These are phyloP conservation scores for Coelastrella sp. DNA, from an alignment of 139 green algal genomes.

Conservation along the genomic window DNA sequence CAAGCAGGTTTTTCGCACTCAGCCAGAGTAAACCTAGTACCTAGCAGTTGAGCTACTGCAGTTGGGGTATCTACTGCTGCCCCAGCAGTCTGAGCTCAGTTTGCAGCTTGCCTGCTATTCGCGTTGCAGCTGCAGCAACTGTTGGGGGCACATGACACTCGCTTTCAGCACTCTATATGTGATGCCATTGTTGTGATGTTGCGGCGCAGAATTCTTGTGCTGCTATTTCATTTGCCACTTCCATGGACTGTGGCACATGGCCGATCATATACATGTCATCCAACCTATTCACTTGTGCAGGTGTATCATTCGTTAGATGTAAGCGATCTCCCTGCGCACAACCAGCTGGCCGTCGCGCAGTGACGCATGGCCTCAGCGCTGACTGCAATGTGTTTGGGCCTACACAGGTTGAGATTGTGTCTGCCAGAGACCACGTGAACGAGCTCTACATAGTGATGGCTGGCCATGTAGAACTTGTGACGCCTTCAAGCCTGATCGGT, in stretches of 20 bases:
- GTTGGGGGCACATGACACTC: not conserved
- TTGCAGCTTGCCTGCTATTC: not conserved
- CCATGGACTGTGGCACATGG: too few species aligned
- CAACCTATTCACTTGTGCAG: too few species aligned
- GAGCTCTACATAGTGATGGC: constrained; percentile 68
- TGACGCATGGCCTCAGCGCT: too few species aligned
- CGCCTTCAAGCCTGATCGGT: not conserved
- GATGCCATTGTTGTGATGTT: too few species aligned
- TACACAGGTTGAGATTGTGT: constrained; percentile 61
- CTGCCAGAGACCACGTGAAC: constrained; percentile 63
- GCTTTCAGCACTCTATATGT: too few species aligned
- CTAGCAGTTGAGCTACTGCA: not conserved
- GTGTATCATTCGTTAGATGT: too few species aligned
- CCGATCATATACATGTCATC: too few species aligned
- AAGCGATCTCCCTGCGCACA: too few species aligned
- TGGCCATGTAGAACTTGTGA: constrained; percentile 37
- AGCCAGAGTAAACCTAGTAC: not conserved
- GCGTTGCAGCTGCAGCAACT: not conserved
- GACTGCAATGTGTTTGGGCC: not conserved
- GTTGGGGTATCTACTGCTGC: not conserved
- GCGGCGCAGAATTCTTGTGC: too few species aligned
- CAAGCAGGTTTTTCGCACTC: constrained; percentile 28
- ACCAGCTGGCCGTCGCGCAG: too few species aligned
- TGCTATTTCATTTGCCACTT: too few species aligned
- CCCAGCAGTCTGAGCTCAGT: not conserved